Evolutionary conservation across 345 rosid genomes (phyloP), one percentile per base, ranked within the genome.

Genomic region (Eucalyptus regnans): DNA sequence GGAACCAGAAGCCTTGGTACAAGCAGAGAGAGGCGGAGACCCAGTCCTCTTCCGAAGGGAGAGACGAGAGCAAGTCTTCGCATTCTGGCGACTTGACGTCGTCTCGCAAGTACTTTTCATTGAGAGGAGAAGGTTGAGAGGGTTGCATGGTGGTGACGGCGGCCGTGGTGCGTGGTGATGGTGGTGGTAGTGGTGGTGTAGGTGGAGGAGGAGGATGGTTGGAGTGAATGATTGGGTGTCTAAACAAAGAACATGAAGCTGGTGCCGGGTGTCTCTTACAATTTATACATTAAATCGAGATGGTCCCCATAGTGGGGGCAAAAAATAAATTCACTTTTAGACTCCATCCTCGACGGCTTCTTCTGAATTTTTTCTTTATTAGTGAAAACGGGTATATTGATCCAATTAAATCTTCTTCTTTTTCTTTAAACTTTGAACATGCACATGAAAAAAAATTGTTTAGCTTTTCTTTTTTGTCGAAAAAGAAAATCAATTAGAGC

Each of bases 1-100:
- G 10, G 18, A 79, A 44, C 89, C 87, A 88, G 87, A 80, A 88
- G n/a, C 89, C 87, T 15, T 7, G 51, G 4, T 88, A 88, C 16
- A 27, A 86, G 79, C 58, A 43, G 44, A 50, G 11, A 43, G 56
- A 51, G 56, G 37, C 1, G 5, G 27, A 10, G 14, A 88, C 3
- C 33, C 87, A 17, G 56, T 1, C 56, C 56, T 51, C 18, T 50
- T 6, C 51, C 6, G 6, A 51, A 46, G 87, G 87, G 4, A 88
- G 56, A 46, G 89, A 50, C 25, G 27, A 58, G n/a, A 88, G 52
- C 25, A 88, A 66, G 12, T 52, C 29, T 48, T 56, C 11, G 43
- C 89, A 81, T 79, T 81, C 89, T 51, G 5, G 86, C 71, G 56
- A 48, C 48, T 15, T 29, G 43, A 20, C 23, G 2, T 81, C 51